Evolutionary conservation across 495 filamentous ascomycete species (phyloP).

Genomic region (Pyronema omphalodes): DNA sequence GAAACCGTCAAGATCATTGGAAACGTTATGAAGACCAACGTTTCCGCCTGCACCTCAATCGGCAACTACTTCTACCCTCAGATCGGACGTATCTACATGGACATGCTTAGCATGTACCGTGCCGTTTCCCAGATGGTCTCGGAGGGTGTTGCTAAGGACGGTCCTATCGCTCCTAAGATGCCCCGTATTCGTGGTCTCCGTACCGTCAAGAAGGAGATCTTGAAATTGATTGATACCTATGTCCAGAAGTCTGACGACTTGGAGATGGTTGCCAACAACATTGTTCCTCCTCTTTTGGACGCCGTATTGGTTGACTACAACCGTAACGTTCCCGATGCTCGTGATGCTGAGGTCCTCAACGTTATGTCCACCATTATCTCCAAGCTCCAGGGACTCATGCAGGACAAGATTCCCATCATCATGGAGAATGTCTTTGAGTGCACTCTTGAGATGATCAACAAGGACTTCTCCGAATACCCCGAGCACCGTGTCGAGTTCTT

Average conservation of each 20-base stretch:
- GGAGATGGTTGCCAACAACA: conserved; percentile 76
- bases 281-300: conserved; percentile 93
- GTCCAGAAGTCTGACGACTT: conserved; percentile 94
- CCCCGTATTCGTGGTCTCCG: conserved; percentile 84
- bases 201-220: conserved; percentile 98
- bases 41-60: conserved; percentile 87
- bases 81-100: conserved; percentile 90
- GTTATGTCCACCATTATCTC: conserved; percentile 95
- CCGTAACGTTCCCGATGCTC: conserved; percentile 85
- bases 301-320: conserved; percentile 92
- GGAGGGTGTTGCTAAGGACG: conserved; percentile 68
- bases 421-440: conserved; percentile 99
- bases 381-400: conserved; percentile 88
- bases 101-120: conserved; percentile 98
- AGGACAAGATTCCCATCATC: conserved; percentile 88
- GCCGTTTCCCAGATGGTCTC: conserved; percentile 93
- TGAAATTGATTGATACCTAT: conserved; percentile 94
- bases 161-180: conserved; percentile 89
- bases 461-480: conserved; percentile 97
- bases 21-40: conserved; percentile 99
- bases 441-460: conserved; percentile 99
- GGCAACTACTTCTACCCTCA: conserved; percentile 98
- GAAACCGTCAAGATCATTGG: conserved; percentile 96
- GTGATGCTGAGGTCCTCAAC: conserved; percentile 90
- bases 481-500: conserved; percentile 98